phyloP scores from a whole-genome alignment of 2,329 filamentous ascomycete species.

The Paecilomyces formosus region DNA sequence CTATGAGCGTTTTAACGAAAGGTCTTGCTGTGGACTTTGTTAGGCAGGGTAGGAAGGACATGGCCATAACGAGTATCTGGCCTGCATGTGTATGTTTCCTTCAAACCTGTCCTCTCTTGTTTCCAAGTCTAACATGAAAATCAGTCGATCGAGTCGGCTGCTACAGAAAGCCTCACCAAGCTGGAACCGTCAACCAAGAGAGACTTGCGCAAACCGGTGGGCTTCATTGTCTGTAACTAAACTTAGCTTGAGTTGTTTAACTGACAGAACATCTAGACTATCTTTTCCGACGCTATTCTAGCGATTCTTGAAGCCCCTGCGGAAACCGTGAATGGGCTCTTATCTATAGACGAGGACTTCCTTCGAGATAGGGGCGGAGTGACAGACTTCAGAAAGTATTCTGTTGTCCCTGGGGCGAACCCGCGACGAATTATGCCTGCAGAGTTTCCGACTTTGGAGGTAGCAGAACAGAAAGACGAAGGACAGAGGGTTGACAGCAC shows the following conservation, averaged over 20 bases:
- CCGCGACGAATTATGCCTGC: constrained; percentile 74
- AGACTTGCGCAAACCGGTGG: constrained; percentile 57
- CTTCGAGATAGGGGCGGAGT: constrained; percentile 57
- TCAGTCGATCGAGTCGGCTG: constrained; percentile 65
- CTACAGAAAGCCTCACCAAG: constrained; percentile 51
- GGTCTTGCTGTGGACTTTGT: constrained; percentile 76
- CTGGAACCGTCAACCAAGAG: constrained; percentile 40
- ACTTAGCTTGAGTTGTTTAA: background rate
- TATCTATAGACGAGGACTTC: constrained; percentile 76
- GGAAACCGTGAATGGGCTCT: constrained; percentile 58
- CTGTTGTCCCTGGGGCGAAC: constrained; percentile 53
- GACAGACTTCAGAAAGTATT: constrained; percentile 66
- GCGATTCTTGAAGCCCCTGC: constrained; percentile 59
- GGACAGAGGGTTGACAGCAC: constrained; percentile 64
- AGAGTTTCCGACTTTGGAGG: constrained; percentile 60
- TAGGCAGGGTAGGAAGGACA: constrained; percentile 55
- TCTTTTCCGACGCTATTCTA: constrained; percentile 74
- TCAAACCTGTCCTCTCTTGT: background rate
- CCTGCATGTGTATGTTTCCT: constrained; percentile 57
- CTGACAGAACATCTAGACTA: constrained; percentile 35
- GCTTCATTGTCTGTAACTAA: constrained; percentile 5
- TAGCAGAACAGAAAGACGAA: constrained; percentile 74
- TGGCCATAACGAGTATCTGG: constrained; percentile 79
- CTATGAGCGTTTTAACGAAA: constrained; percentile 74
- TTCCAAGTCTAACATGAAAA: background rate